Evolutionary conservation across 2,329 filamentous ascomycete genomes (phyloP).

Genomic region (Fusarium multiceps): DNA sequence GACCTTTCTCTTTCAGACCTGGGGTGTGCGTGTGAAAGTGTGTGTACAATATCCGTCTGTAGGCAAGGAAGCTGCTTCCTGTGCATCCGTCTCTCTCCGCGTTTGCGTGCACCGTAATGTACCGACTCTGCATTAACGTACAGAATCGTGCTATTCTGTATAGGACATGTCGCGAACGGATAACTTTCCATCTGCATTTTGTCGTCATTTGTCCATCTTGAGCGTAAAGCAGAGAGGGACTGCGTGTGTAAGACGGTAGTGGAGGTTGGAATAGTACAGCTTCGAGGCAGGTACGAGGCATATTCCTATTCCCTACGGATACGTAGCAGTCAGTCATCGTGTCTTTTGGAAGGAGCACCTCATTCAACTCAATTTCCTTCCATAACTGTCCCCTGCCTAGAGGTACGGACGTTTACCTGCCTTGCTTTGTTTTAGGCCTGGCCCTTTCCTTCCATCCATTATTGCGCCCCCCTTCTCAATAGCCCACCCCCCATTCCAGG

Average conservation of each 20-base stretch:
- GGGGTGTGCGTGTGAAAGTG: constrained; percentile 7
- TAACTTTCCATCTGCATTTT: constrained; percentile 23
- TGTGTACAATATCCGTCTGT: constrained; percentile 17
- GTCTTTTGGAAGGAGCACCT: constrained; percentile 24
- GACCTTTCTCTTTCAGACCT: constrained; percentile 18
- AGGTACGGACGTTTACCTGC: constrained; percentile 19
- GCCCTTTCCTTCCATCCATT: constrained; percentile 37
- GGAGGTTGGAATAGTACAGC: constrained; percentile 5
- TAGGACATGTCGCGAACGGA: constrained; percentile 5
- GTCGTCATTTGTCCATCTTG: constrained; percentile 26
- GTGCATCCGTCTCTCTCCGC: constrained; percentile 38
- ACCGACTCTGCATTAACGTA: constrained; percentile 33
- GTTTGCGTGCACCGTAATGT: constrained; percentile 32
- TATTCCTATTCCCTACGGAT: constrained; percentile 5
- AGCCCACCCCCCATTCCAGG: constrained; percentile 41
- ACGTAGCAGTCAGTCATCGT: not conserved
- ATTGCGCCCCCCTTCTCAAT: constrained; percentile 29
- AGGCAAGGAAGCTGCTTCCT: constrained; percentile 13
- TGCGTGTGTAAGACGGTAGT: constrained; percentile 2
- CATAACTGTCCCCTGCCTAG: constrained; percentile 24
- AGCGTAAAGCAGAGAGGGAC: constrained; percentile 3
- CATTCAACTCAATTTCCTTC: constrained; percentile 32
- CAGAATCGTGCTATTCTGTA: not conserved
- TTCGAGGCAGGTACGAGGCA: constrained; percentile 26
- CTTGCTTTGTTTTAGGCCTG: constrained; percentile 35